phyloP scores from a whole-genome alignment of 768 basidiomycete genomes.

The Myochromella boudieri region DNA sequence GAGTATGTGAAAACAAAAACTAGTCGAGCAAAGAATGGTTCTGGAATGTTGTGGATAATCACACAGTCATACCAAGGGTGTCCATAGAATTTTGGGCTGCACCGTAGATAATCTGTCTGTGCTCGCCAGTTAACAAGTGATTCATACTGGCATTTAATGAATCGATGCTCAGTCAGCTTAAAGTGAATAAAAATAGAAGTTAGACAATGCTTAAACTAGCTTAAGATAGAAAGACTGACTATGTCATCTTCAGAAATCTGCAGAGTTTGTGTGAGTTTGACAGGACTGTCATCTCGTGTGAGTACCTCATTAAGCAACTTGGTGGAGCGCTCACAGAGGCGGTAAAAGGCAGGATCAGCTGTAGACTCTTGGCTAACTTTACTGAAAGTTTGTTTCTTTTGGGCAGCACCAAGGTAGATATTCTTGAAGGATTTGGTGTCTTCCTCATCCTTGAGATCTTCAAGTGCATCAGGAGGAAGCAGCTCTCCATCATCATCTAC shows the following conservation, averaged over 20 bases:
- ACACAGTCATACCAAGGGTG: slow-evolving; percentile 24
- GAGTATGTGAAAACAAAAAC: slow-evolving; percentile 11
- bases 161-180: slow-evolving; percentile 23
- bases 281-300: neutral
- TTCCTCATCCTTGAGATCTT: neutral
- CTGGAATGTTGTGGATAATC: slow-evolving; percentile 3
- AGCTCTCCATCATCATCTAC: too few species aligned
- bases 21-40: slow-evolving; percentile 2
- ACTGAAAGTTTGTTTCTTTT: neutral
- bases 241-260: too few species aligned
- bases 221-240: too few species aligned
- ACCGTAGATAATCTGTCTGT: slow-evolving; percentile 26
- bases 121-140: slow-evolving; percentile 26
- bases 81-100: slow-evolving; percentile 28
- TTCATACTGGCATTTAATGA: slow-evolving; percentile 26
- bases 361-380: neutral
- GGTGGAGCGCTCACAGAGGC: neutral
- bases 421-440: neutral
- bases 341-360: neutral
- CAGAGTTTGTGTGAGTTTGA: too few species aligned
- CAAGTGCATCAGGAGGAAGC: too few species aligned
- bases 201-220: too few species aligned
- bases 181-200: too few species aligned
- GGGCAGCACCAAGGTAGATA: neutral
- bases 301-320: neutral